Evolutionary conservation across 805 yeast genomes (phyloP).

Genomic region (Cyberlindnera sargentensis): DNA sequence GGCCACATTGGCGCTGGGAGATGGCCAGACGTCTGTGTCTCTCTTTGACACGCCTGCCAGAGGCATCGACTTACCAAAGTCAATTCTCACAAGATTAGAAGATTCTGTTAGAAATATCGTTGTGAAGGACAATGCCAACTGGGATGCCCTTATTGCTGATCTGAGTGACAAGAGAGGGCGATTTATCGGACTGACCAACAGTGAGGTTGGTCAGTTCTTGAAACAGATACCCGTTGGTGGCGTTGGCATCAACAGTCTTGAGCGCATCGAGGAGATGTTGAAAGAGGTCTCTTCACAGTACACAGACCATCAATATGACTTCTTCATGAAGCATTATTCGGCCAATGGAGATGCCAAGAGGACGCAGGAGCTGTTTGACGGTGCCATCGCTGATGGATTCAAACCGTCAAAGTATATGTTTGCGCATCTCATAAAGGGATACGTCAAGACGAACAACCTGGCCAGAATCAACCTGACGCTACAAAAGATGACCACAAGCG

Average conservation of each 20-base stretch:
- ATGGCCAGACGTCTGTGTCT: background rate
- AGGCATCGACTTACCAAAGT: conserved; percentile 26
- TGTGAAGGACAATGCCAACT: conserved; percentile 34
- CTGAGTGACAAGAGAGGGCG: conserved; percentile 26
- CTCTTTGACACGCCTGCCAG: conserved; percentile 21
- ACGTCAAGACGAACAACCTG: conserved; percentile 28
- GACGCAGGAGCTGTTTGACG: conserved; percentile 28
- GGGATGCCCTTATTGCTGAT: conserved; percentile 30
- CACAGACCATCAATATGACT: conserved; percentile 24
- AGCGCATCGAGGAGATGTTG: conserved; percentile 26
- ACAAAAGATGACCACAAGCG: conserved; percentile 20
- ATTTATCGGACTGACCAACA: conserved; percentile 24
- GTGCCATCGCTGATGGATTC: conserved; percentile 19
- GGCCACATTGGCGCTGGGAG: background rate
- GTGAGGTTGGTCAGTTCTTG: conserved; percentile 30
- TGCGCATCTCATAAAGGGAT: conserved; percentile 35
- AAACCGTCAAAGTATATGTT: conserved; percentile 30
- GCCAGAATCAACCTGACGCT: conserved; percentile 16
- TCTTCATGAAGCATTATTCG: conserved; percentile 31
- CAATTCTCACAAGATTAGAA: conserved; percentile 33
- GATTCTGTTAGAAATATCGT: conserved; percentile 34
- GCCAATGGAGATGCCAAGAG: conserved; percentile 19
- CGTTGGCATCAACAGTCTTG: conserved; percentile 23
- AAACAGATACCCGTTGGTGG: conserved; percentile 30
- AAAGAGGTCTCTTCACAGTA: conserved; percentile 10